Evolutionary conservation across 495 filamentous ascomycete species (phyloP).

Genomic region (Penicillium coffeae): DNA sequence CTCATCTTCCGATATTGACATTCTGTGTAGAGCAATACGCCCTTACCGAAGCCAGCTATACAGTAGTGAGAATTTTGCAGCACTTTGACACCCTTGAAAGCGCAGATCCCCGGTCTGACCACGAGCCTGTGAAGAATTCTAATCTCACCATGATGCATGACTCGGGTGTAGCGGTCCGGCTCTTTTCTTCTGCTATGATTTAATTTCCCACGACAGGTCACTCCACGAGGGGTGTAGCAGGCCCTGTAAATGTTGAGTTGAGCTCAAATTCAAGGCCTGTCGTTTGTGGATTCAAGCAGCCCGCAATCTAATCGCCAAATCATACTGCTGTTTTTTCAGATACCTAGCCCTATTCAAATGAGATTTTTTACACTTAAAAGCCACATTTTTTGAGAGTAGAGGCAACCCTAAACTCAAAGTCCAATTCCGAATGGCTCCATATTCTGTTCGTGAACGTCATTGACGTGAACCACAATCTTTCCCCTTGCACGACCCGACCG

Average conservation of each 20-base stretch:
- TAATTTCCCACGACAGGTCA: no score
- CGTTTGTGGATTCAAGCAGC: no score
- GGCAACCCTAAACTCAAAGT: no score
- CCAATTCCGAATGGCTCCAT: constrained; percentile 7
- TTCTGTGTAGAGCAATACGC: constrained; percentile 57
- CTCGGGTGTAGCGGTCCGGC: constrained; percentile 30
- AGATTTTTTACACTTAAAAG: no score
- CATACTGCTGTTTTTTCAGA: no score
- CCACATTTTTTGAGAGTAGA: no score
- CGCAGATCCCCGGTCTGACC: constrained; percentile 26
- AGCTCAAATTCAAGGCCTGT: no score
- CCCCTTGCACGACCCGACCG: constrained; percentile 60
- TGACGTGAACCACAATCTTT: constrained; percentile 64
- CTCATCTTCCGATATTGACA: neutral
- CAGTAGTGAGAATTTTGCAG: constrained; percentile 68
- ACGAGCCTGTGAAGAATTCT: constrained; percentile 29
- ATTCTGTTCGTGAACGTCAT: neutral
- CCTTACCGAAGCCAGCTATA: constrained; percentile 78
- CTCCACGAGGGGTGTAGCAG: no score
- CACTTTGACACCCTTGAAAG: constrained; percentile 51
- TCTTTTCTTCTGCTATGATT: constrained; percentile 24
- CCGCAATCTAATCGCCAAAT: no score
- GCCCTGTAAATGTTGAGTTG: no score
- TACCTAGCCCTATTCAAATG: no score
- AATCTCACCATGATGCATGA: constrained; percentile 41